Evolutionary conservation across 2,329 filamentous ascomycete species (phyloP).

Genomic region (Ceratocystis destructans): DNA sequence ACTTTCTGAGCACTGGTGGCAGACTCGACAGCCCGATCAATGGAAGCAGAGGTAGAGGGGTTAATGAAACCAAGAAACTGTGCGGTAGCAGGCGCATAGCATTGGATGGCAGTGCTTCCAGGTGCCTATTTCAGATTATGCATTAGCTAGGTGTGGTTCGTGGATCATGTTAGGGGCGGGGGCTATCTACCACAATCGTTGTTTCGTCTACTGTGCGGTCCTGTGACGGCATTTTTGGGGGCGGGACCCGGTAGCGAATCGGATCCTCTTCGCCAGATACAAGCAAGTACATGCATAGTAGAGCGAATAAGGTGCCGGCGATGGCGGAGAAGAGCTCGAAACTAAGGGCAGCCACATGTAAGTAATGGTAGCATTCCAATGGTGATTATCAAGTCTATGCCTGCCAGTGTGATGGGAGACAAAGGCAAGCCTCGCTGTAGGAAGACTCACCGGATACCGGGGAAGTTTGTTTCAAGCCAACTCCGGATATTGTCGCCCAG

Average conservation of each 20-base stretch:
- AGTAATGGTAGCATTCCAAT: background rate
- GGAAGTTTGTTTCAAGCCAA: constrained; percentile 9
- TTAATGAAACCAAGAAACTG: constrained; percentile 66
- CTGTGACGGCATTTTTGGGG: constrained; percentile 47
- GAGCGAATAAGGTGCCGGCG: constrained; percentile 25
- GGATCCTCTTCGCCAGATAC: constrained; percentile 28
- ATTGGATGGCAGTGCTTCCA: constrained; percentile 58
- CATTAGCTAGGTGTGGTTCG: background rate
- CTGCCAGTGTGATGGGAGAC: too few species aligned
- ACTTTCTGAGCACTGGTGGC: constrained; percentile 59
- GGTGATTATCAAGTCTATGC: too few species aligned
- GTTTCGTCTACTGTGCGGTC: constrained; percentile 45
- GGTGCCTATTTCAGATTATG: constrained; percentile 31
- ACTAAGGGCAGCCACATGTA: constrained; percentile 11
- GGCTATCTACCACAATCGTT: constrained; percentile 40
- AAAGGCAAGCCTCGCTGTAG: too few species aligned
- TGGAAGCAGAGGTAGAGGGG: constrained; percentile 59
- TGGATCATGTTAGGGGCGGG: background rate
- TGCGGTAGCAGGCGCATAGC: constrained; percentile 82
- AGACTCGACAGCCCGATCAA: constrained; percentile 64
- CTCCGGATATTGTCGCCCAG: constrained; percentile 8
- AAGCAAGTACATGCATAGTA: constrained; percentile 25
- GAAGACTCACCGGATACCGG: constrained; percentile 13
- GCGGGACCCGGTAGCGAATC: constrained; percentile 46
- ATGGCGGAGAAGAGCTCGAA: constrained; percentile 25